Evolutionary conservation across 108 stramenopile species (phyloP).

Genomic region (Nitzschia sp.): DNA sequence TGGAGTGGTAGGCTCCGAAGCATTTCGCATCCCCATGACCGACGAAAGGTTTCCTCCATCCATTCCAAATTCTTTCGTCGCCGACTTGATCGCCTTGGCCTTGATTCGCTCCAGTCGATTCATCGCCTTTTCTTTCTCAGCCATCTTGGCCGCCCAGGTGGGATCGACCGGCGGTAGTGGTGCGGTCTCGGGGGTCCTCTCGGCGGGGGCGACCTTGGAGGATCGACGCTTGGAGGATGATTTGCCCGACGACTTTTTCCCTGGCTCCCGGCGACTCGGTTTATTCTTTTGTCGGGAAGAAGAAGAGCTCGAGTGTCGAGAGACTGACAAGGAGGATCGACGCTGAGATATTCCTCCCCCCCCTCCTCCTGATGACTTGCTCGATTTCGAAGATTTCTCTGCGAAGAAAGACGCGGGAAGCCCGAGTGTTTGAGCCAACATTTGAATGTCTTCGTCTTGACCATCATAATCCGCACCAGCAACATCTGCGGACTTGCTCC

Average conservation of each 20-base stretch:
- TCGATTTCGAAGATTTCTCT: neutral
- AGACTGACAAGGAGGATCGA: neutral
- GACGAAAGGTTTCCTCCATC: neutral
- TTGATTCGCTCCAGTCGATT: neutral
- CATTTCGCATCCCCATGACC: neutral
- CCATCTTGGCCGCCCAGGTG: neutral
- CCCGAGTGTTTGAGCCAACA: neutral
- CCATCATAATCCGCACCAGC: neutral
- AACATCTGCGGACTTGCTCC: neutral
- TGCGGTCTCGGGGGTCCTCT: neutral
- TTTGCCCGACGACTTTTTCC: too few relatives aligned
- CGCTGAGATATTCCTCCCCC: neutral
- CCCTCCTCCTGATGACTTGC: neutral
- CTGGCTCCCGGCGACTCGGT: neutral
- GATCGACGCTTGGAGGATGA: neutral
- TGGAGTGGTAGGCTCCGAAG: too few relatives aligned
- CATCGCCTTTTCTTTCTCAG: neutral
- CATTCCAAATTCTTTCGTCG: neutral
- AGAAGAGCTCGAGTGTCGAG: neutral
- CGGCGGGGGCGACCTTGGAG: neutral
- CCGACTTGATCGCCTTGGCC: constrained; percentile 1
- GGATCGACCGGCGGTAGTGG: neutral
- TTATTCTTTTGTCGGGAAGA: neutral
- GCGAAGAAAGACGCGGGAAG: neutral
- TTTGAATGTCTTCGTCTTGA: neutral